Conservation (phyloP, 2,329 filamentous ascomycete genomes). For the Xylariales sp. region DNA sequence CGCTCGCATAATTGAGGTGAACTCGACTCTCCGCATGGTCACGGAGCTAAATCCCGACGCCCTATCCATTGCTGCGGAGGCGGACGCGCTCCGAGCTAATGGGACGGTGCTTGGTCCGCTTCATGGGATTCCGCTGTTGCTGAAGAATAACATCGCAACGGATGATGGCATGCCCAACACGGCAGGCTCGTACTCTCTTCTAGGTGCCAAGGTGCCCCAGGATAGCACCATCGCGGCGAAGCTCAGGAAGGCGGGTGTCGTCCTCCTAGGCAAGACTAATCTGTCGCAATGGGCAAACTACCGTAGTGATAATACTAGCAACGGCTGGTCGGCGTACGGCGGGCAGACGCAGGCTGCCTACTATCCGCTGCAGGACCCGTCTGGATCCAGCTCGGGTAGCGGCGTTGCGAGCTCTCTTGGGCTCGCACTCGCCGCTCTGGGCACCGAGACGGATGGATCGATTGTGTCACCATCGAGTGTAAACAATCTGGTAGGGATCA, state of each 20-base stretch:
- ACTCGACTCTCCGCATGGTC: conserved; percentile 25
- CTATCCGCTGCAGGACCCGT: conserved; percentile 56
- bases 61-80: conserved; percentile 26
- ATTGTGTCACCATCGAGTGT: conserved; percentile 49
- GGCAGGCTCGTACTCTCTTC: conserved; percentile 58
- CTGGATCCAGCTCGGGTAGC: conserved; percentile 58
- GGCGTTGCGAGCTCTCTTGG: conserved; percentile 56
- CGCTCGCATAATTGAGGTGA: conserved; percentile 28
- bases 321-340: conserved; percentile 62
- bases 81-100: conserved; percentile 24
- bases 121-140: conserved; percentile 60
- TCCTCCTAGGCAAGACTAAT: conserved; percentile 64
- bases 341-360: conserved; percentile 61
- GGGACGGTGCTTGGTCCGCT: conserved; percentile 36
- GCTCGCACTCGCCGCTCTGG: conserved; percentile 52
- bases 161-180: conserved; percentile 58
- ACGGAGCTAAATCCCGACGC: conserved; percentile 33
- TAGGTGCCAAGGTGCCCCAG: conserved; percentile 50
- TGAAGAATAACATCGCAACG: conserved; percentile 67
- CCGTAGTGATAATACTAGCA: conserved; percentile 50
- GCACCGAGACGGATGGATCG: conserved; percentile 60
- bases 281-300: conserved; percentile 63
- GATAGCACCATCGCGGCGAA: conserved; percentile 58
- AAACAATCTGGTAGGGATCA: conserved; percentile 63
- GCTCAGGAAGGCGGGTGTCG: conserved; percentile 54